Conservation (phyloP, 2,329 filamentous ascomycete genomes). For the Pseudogymnoascus pannorum region DNA sequence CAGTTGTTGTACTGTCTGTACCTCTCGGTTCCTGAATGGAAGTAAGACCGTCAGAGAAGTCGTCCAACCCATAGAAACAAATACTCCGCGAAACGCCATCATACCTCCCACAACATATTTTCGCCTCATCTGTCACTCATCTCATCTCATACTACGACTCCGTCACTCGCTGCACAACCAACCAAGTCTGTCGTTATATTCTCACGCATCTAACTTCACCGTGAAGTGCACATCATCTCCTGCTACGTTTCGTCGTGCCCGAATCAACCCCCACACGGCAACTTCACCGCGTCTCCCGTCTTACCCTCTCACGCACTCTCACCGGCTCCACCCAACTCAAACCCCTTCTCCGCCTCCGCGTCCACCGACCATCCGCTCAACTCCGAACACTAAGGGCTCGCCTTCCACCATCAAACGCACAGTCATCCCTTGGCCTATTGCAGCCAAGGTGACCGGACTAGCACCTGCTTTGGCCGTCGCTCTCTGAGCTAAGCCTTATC, state of each 20-base stretch:
- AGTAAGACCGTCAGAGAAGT: neutral
- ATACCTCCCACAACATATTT: neutral
- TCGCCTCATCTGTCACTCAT: neutral
- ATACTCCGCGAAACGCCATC: neutral
- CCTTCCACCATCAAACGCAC: neutral
- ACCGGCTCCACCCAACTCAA: conserved; percentile 3
- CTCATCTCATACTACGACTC: neutral
- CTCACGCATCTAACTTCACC: neutral
- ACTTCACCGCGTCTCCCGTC: neutral
- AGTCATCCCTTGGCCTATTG: neutral
- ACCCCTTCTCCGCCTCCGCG: neutral
- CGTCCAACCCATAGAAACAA: neutral
- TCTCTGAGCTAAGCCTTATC: conserved; percentile 3
- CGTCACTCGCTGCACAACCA: conserved; percentile 1
- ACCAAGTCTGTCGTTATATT: conserved; percentile 10
- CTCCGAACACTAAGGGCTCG: conserved; percentile 2
- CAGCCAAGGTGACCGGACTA: neutral
- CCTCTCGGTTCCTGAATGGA: neutral
- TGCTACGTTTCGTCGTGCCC: conserved; percentile 2
- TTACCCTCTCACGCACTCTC: neutral
- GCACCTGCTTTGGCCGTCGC: neutral
- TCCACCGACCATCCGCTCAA: neutral
- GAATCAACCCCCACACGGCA: neutral
- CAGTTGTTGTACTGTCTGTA: no score
- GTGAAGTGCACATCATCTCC: conserved; percentile 1